Percentiles rank a stretch among this genome's conserved stretches.
Evolutionary conservation across 768 basidiomycete genomes (phyloP).

Genomic region (Mycena pura): DNA sequence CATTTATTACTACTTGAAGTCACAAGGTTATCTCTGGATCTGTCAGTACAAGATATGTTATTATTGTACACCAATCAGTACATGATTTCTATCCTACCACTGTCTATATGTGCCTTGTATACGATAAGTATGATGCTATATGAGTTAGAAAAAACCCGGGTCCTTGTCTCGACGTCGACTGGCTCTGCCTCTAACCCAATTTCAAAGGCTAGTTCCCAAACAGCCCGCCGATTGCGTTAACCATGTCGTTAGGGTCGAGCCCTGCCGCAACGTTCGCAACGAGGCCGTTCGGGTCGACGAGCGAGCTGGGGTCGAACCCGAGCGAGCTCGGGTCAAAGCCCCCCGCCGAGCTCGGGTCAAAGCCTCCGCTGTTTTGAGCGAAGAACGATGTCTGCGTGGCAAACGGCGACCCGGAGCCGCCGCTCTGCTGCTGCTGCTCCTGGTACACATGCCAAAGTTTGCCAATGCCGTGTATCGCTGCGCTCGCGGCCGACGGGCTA

Average conservation of each 20-base stretch:
- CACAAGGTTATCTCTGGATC: too few species aligned
- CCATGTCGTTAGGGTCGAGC: neutral
- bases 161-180: too few species aligned
- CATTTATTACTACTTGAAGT: too few species aligned
- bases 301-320: slow-evolving; percentile 8
- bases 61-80: too few species aligned
- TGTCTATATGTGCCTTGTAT: too few species aligned
- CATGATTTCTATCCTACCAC: too few species aligned
- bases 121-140: too few species aligned
- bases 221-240: neutral
- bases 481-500: neutral
- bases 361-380: neutral
- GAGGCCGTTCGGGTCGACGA: too few species aligned
- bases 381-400: slow-evolving; percentile 11
- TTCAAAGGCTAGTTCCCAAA: slow-evolving; percentile 11
- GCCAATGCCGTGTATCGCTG: slow-evolving; percentile 13
- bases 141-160: too few species aligned
- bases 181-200: too few species aligned
- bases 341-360: slow-evolving; percentile 13
- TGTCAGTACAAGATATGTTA: too few species aligned
- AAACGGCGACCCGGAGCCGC: slow-evolving; percentile 1
- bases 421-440: slow-evolving; percentile 4
- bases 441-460: slow-evolving; percentile 22
- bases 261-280: neutral
- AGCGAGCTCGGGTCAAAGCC: slow-evolving; percentile 17